Base-by-base conservation (phyloP, 164 flowering plant genomes). In the Litsea cubeba region DNA sequence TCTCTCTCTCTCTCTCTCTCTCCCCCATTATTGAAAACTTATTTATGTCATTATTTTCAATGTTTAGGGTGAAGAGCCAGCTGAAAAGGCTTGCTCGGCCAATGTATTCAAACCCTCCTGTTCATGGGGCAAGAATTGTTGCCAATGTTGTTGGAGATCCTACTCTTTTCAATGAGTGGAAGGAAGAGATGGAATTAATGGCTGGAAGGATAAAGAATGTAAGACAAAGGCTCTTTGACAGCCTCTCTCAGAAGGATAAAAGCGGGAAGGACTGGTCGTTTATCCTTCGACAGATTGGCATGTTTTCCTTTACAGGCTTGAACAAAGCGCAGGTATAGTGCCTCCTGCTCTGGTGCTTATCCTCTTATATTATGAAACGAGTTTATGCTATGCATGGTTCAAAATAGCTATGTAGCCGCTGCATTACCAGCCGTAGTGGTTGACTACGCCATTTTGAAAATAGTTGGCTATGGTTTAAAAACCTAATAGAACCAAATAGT, bases 291-390 rank as follows among this genome's bases (percentile, higher is more conserved):
- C 98, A 95, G 86, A 95, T 95, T 66, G 99, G 99, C 83, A 93
- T 95, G 99, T 95, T 95, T 78, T 93, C 99, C 10, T 95, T 91
- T 80, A 95, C 99, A 18, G 98, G 99, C 82, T 82, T 95, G 82
- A 93, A 81, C 89, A 95, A 91, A 83, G 77, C 89, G 49, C 96
- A 95, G 99, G 98, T 95, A 86, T 71, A 50, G 35, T 40, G 50
- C 60, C 60, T 72, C n/a, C 57, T 54, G 35, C 12, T 35, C 58
- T 30, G 51, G 2, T 24, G 69, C 14, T 28, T 67, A 40, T 25
- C 4, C 24, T 40, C 46, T 57, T 3, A 72, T 57, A 24, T 72
- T 65, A 71, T 46, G 14, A 71, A 49, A 6, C 23, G 64, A 8
- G 24, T 25, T 18, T 22, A 24, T 57, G n/a, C 18, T 23, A 8